These are phyloP conservation scores for Corinectria fuckeliana DNA, from an alignment of 2,329 filamentous ascomycete species.

Conservation along the genomic window DNA sequence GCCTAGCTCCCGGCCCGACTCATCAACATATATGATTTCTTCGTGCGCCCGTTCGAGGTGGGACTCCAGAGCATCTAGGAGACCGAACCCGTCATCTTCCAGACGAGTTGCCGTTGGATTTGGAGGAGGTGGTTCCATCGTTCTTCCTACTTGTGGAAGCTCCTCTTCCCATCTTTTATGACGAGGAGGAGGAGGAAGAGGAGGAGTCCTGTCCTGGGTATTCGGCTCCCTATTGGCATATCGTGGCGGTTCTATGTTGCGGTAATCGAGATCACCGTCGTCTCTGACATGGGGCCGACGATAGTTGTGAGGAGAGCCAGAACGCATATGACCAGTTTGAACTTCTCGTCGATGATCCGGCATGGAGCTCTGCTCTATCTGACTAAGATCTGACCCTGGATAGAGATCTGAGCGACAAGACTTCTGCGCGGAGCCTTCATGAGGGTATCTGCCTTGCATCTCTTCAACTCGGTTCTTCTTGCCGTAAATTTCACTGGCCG, in stretches of 20 bases:
- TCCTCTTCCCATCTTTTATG: not conserved
- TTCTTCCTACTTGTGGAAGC: not conserved
- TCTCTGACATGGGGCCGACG: constrained; percentile 13
- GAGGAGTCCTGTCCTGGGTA: not conserved
- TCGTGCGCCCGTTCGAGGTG: constrained; percentile 20
- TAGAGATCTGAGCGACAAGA: constrained; percentile 3
- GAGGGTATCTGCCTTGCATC: not conserved
- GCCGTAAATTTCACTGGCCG: constrained; percentile 41
- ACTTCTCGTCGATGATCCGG: not conserved
- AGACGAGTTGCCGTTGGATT: not conserved
- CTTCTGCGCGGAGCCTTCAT: not conserved
- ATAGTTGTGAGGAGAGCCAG: not conserved
- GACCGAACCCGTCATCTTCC: not conserved
- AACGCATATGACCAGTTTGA: constrained; percentile 1
- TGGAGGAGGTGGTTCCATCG: not conserved
- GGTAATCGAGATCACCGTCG: constrained; percentile 18
- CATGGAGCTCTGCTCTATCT: not conserved
- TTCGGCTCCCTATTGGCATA: constrained; percentile 10
- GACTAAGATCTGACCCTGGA: constrained; percentile 2
- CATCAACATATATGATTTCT: constrained; percentile 37
- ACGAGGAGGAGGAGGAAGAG: not conserved
- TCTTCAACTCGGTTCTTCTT: constrained; percentile 25
- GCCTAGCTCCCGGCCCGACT: constrained; percentile 33
- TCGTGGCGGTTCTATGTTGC: constrained; percentile 24
- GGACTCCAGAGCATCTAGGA: constrained; percentile 4